Percentiles rank a stretch among this genome's conserved stretches.
phyloP scores from a whole-genome alignment of 2,329 filamentous ascomycete species.

The Colletotrichum orchidophilum region DNA sequence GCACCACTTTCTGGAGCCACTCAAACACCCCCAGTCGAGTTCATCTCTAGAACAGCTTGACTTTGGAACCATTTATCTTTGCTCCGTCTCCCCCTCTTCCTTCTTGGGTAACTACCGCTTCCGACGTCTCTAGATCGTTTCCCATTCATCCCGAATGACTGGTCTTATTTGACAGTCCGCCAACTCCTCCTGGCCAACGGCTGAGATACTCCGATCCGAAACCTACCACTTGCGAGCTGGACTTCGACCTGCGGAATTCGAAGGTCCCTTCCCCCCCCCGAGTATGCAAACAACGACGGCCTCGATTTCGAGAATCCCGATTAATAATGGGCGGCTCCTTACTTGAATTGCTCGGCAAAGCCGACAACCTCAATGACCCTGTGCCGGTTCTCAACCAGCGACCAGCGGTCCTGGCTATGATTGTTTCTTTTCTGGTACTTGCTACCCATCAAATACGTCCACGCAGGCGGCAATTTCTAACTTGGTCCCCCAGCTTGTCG shows the following conservation, averaged over 20 bases:
- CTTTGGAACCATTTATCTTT: constrained; percentile 14
- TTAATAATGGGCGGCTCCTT: constrained; percentile 31
- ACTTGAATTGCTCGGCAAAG: constrained; percentile 32
- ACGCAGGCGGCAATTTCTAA: background rate
- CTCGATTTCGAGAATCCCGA: background rate
- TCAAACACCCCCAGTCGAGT: constrained; percentile 14
- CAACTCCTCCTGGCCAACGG: background rate
- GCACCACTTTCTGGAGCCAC: background rate
- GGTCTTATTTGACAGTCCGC: background rate
- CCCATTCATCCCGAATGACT: background rate
- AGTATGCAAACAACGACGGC: constrained; percentile 20
- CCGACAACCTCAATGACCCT: constrained; percentile 35
- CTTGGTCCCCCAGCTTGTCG: background rate
- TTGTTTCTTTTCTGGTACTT: constrained; percentile 32
- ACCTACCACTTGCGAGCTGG: background rate
- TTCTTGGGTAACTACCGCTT: background rate
- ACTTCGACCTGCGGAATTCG: background rate
- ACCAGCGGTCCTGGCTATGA: constrained; percentile 30
- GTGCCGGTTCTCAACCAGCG: constrained; percentile 28
- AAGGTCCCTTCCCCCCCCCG: background rate
- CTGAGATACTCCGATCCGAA: background rate
- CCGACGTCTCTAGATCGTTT: background rate
- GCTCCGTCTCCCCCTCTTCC: background rate
- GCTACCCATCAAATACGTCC: background rate
- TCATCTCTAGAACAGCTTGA: constrained; percentile 16